Conservation (phyloP, 345 rosid genomes). For the Citrus inodora region DNA sequence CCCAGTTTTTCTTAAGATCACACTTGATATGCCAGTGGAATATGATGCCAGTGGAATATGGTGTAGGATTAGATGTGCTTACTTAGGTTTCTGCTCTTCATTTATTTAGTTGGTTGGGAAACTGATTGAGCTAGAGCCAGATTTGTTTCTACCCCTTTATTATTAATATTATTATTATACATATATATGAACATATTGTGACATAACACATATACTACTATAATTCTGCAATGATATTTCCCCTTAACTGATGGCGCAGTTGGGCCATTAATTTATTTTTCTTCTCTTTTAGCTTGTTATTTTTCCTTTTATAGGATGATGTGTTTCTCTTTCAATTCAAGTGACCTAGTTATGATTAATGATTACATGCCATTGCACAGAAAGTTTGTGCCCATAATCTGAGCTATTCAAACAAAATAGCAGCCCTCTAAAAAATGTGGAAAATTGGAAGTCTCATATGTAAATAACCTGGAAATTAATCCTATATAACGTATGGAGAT, state of each 20-base stretch:
- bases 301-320: too few relatives aligned
- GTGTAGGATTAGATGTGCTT: not conserved
- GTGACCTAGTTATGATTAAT: not conserved
- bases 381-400: not conserved
- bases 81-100: not conserved
- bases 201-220: too few relatives aligned
- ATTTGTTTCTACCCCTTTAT: not conserved
- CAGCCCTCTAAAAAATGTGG: not conserved
- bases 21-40: too few relatives aligned
- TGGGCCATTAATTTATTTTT: too few relatives aligned
- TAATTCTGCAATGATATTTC: too few relatives aligned
- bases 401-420: not conserved
- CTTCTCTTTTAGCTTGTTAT: too few relatives aligned
- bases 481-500: not conserved
- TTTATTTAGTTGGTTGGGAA: not conserved
- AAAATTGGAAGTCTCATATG: not conserved
- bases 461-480: not conserved
- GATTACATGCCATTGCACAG: not conserved
- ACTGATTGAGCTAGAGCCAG: not conserved
- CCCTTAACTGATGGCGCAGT: too few relatives aligned
- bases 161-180: too few relatives aligned
- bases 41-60: too few relatives aligned
- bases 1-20: too few relatives aligned
- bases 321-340: not conserved
- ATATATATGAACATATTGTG: too few relatives aligned